phyloP scores from a whole-genome alignment of 1,284 basidiomycete genomes.

The Gymnopus androsaceus region DNA sequence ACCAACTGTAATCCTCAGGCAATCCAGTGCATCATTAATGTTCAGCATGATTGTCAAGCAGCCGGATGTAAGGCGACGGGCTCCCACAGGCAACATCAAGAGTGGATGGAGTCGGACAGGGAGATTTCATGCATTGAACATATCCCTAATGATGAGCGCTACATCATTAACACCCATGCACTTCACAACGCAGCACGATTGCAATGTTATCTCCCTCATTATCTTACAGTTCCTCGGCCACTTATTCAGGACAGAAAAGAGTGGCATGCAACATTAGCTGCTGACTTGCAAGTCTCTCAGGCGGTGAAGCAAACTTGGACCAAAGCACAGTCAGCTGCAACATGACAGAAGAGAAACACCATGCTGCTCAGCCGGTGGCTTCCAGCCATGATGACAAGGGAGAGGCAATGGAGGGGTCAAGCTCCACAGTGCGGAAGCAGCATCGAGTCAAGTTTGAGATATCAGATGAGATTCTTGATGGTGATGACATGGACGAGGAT shows the following conservation, averaged over 20 bases:
- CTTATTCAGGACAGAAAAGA: conserved; percentile 7
- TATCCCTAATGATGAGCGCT: conserved; percentile 6
- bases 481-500: no score
- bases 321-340: no score
- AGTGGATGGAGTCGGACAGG: background rate
- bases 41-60: conserved; percentile 27
- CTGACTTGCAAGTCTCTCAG: no score
- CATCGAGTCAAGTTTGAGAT: no score
- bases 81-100: background rate
- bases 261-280: background rate
- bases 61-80: conserved; percentile 5
- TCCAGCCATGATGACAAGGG: no score
- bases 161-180: conserved; percentile 24
- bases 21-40: conserved; percentile 26
- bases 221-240: conserved; percentile 38
- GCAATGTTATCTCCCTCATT: conserved; percentile 36
- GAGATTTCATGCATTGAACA: conserved; percentile 12
- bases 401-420: no score
- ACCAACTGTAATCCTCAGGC: conserved; percentile 14
- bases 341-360: no score
- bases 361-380: no score
- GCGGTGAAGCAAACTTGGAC: no score
- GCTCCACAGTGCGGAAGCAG: no score
- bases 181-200: conserved; percentile 25
- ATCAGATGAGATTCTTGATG: no score